These are phyloP conservation scores for Lentinula guzmanii DNA, from an alignment of 768 basidiomycete species.

Conservation along the genomic window DNA sequence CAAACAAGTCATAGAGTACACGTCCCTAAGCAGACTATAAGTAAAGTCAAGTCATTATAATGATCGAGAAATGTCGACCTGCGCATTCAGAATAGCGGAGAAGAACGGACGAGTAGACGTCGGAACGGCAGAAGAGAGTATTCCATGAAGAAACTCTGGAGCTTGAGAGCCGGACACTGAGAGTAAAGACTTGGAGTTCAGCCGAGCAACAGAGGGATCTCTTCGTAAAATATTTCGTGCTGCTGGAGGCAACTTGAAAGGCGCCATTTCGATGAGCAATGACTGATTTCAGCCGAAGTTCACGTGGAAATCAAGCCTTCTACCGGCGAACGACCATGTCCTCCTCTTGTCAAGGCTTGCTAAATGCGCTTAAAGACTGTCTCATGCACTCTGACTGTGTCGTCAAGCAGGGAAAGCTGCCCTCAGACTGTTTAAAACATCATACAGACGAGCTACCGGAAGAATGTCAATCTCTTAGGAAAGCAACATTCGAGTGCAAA, in stretches of 20 bases:
- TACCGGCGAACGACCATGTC: constrained; percentile 45
- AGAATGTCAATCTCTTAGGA: constrained; percentile 71
- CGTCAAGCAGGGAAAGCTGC: constrained; percentile 66
- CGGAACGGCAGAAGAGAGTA: constrained; percentile 49
- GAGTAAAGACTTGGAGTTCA: constrained; percentile 63
- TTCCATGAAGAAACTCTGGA: constrained; percentile 75
- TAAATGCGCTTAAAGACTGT: constrained; percentile 78
- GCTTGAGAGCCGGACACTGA: constrained; percentile 80
- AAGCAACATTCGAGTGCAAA: constrained; percentile 88
- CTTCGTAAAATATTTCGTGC: constrained; percentile 39
- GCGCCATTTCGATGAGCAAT: constrained; percentile 10
- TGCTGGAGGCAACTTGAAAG: constrained; percentile 25
- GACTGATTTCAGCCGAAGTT: not conserved
- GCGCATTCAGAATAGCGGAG: constrained; percentile 73
- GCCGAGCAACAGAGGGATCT: constrained; percentile 50
- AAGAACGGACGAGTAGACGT: constrained; percentile 49
- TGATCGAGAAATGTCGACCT: constrained; percentile 33
- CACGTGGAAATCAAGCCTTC: not conserved
- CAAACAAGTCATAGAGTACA: constrained; percentile 83
- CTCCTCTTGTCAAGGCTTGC: constrained; percentile 72
- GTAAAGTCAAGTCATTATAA: not conserved
- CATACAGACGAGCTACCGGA: constrained; percentile 75
- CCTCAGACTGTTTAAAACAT: constrained; percentile 78
- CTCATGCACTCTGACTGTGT: constrained; percentile 86
- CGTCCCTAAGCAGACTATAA: constrained; percentile 60